Base-by-base conservation (phyloP, 2,329 filamentous ascomycete genomes). In the Peltaster fructicola region DNA sequence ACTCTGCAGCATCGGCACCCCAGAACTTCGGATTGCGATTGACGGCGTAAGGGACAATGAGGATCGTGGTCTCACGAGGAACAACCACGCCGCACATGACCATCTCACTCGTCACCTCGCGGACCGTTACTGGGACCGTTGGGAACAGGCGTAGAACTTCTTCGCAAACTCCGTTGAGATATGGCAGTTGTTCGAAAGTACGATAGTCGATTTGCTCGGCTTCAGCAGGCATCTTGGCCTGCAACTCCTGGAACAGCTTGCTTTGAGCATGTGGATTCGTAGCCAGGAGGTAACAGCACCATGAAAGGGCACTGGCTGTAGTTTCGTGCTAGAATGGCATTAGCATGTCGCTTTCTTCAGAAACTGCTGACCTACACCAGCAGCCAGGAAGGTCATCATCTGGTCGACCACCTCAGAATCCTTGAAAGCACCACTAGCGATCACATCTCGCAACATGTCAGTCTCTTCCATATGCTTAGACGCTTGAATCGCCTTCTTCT, bases 261-360 rank as follows among this genome's bases (percentile, higher is more conserved):
- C 90, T 52, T 51, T 88, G 77, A 2, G 77, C 55, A 1, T 68
- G 59, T 0, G 67, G 71, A 38, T 80, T 51, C 60, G 42, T 59
- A 37, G 67, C 67, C 9, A 88, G 63, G 22, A 73, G 54, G 43
- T 81, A 78, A 6, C 71, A 51, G 3, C 73, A 65, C 76, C 77
- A 88, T n/a, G 72, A 75, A 44, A 88, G 59, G 11, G 77, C 63
- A 1, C 71, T 64, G 1, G 79, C 69, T 0, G 78, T 85, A 1
- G 78, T 85, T 52, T 85, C 77, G 47, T 85, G 79, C 56, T n/a
- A n/a, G n/a, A n/a, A n/a, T n/a, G n/a, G n/a, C n/a, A n/a, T n/a
- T n/a, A n/a, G n/a, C n/a, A n/a, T n/a, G n/a, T n/a, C n/a, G n/a
- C n/a, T n/a, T n/a, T n/a, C n/a, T n/a, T n/a, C n/a, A n/a, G n/a